Evolutionary conservation across 805 yeast species (phyloP), one percentile per base, ranked within the genome.

Genomic region (Wickerhamomyces chaumierensis): DNA sequence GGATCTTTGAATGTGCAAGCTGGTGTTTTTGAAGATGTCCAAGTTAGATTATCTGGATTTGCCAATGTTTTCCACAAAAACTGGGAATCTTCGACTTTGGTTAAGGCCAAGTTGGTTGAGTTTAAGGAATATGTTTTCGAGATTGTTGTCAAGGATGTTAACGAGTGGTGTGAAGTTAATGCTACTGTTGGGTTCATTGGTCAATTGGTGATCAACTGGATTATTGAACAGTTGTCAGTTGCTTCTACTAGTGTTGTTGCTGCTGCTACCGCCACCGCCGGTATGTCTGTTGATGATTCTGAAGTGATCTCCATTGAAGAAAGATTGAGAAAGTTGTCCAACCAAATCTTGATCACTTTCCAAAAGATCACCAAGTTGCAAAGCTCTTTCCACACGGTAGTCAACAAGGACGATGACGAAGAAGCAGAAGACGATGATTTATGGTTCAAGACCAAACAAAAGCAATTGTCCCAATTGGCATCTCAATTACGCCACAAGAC

Each of bases 371-470:
- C 49, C 16, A 39, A 46, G 37, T 9, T 35, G 14, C 29, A 41
- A 17, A 23, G 34, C 15, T 36, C 36, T 0, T 56, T 45, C 3
- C 37, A 47, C 2, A 48, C 73, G 3, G n/a, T 13, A 4, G 29
- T 25, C n/a, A 13, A 25, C 14, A 13, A 25, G n/a, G 29, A 25
- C 4, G 29, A 5, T 25, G 29, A 25, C 12, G 29, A 4, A 9
- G 29, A 25, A 9, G 45, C 57, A 1, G 71, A 62, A 17, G 79
- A 68, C 2, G 76, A 69, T 19, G 88, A 82, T 42, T 63, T 66
- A n/a, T 88, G 95, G 95, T 65, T 85, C 25, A 55, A 64, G 4
- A 39, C 49, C 1, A 46, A 76, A 2, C 78, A 78, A 41, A 67
- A 62, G 33, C 63, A 67, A 33, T 47, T 74, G 3, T 51, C 57